These are phyloP conservation scores for Heracleum sosnowskyi DNA, from an alignment of 129 eudicot species.

Conservation along the genomic window DNA sequence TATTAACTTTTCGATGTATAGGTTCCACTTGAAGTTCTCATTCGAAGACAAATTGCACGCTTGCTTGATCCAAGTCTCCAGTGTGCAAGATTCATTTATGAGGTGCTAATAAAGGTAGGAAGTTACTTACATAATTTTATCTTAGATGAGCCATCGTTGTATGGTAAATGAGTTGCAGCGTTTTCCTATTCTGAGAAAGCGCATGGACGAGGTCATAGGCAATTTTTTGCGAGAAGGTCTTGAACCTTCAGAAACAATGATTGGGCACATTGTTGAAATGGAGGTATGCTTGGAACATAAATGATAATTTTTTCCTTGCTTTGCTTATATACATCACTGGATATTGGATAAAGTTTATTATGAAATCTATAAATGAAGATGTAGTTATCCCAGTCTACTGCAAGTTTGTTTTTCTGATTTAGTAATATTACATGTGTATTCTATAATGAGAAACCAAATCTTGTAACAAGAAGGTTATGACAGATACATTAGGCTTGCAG, in stretches of 20 bases:
- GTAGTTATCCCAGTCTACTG: background rate
- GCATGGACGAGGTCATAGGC: slow-evolving; percentile 88
- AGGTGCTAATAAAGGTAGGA: slow-evolving; percentile 85
- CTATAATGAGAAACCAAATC: background rate
- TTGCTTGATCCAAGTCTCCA: slow-evolving; percentile 97
- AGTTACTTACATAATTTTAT: slow-evolving; percentile 14
- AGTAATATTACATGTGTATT: background rate
- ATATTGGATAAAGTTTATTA: background rate
- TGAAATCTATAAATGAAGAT: background rate
- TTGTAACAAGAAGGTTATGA: background rate
- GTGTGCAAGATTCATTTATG: slow-evolving; percentile 92
- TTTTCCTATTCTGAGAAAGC: slow-evolving; percentile 81
- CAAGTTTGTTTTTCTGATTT: background rate
- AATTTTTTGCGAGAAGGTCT: slow-evolving; percentile 91
- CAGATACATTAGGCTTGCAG: background rate
- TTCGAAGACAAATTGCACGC: slow-evolving; percentile 87
- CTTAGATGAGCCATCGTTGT: slow-evolving; percentile 90
- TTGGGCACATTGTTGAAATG: slow-evolving; percentile 94
- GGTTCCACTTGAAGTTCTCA: slow-evolving; percentile 96
- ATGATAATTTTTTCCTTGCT: background rate
- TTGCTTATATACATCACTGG: background rate
- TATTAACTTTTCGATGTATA: slow-evolving; percentile 10
- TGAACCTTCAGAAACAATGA: slow-evolving; percentile 94
- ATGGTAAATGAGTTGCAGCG: slow-evolving; percentile 85
- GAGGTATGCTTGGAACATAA: slow-evolving; percentile 44